Evolutionary conservation across 345 rosid genomes (phyloP).

Genomic region (Pelargonium nanum): DNA sequence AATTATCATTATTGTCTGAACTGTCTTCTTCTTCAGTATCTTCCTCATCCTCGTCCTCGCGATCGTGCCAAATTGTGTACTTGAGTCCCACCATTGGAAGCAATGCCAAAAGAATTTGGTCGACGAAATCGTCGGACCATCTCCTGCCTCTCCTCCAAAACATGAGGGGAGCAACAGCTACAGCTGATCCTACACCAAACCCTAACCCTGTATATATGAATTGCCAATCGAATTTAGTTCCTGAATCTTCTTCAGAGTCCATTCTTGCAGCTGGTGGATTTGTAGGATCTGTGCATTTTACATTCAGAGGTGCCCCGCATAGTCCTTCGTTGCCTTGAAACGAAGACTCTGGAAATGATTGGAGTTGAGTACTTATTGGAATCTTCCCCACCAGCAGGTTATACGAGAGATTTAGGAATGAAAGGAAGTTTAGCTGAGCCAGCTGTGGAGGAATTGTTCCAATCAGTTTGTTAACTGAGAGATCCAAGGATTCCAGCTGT

Average conservation of each 20-base stretch:
- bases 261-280: neutral
- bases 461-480: constrained; percentile 15
- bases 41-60: constrained; percentile 21
- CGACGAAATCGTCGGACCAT: constrained; percentile 22
- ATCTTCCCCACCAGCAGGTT: constrained; percentile 22
- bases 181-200: constrained; percentile 43
- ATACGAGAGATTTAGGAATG: constrained; percentile 25
- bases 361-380: constrained; percentile 16
- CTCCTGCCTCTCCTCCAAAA: constrained; percentile 21
- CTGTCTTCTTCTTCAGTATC: constrained; percentile 12
- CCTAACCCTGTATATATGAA: constrained; percentile 39
- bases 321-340: constrained; percentile 18
- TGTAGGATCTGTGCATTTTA: neutral
- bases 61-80: constrained; percentile 22
- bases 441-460: constrained; percentile 22
- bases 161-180: constrained; percentile 26
- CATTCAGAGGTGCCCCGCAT: constrained; percentile 17
- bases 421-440: constrained; percentile 17
- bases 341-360: constrained; percentile 13
- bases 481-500: constrained; percentile 27
- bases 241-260: neutral
- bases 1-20: constrained; percentile 1
- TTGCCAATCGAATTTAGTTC: constrained; percentile 25
- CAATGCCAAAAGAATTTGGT: constrained; percentile 25
- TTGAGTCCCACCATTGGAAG: constrained; percentile 37